phyloP scores from a whole-genome alignment of 192 early-diverging fungal species.

The Funneliformis mosseae region DNA sequence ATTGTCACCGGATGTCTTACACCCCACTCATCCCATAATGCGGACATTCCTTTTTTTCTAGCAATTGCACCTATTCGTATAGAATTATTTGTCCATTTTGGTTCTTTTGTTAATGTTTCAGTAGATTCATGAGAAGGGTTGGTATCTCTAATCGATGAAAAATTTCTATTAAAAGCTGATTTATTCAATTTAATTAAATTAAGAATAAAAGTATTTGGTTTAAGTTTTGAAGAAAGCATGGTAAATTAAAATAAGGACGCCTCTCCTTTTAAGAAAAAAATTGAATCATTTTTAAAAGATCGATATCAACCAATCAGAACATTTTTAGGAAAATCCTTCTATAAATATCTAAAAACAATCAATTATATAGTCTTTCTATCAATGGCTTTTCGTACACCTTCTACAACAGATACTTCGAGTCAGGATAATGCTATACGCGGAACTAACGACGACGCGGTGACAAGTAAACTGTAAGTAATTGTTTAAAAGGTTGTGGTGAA shows the following conservation, averaged over 20 bases:
- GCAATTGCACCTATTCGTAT: slow-evolving; percentile 71
- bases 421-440: slow-evolving; percentile 74
- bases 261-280: neutral
- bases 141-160: neutral
- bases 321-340: neutral
- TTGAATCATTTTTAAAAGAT: neutral
- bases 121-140: neutral
- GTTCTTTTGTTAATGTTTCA: neutral
- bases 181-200: neutral
- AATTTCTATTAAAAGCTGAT: neutral
- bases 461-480: slow-evolving; percentile 71
- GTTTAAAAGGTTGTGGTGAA: neutral
- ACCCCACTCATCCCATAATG: slow-evolving; percentile 94
- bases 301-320: neutral
- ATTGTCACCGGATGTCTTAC: slow-evolving; percentile 88
- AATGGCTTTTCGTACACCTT: neutral
- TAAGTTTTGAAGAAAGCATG: neutral
- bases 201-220: neutral
- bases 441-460: slow-evolving; percentile 92
- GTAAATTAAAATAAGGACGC: neutral
- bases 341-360: neutral
- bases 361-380: neutral
- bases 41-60: slow-evolving; percentile 93
- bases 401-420: slow-evolving; percentile 11
- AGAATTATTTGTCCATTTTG: slow-evolving; percentile 29